These are phyloP conservation scores for Tripterygium wilfordii DNA, from an alignment of 177 flowering plant species.

Conservation along the genomic window DNA sequence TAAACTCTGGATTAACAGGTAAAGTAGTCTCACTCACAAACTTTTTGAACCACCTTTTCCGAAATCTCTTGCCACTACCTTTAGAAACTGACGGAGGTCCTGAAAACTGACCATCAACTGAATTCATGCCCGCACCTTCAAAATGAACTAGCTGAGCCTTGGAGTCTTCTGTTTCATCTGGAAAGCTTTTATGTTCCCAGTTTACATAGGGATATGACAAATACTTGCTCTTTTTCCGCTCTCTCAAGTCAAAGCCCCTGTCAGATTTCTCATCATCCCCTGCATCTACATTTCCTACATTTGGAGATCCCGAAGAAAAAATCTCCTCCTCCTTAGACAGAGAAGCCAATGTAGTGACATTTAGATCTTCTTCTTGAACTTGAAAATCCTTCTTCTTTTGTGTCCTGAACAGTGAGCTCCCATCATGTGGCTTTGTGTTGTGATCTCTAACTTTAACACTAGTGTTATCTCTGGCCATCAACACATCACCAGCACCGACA, in stretches of 20 bases:
- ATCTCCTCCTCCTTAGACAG: conserved; percentile 8
- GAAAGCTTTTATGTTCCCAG: conserved; percentile 19
- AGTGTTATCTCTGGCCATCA: background rate
- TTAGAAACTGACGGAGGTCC: conserved; percentile 25
- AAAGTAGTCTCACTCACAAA: conserved; percentile 6
- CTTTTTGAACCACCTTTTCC: conserved; percentile 24
- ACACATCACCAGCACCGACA: conserved; percentile 10
- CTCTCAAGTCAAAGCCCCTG: conserved; percentile 38
- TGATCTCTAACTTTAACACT: conserved; percentile 5
- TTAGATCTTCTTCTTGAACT: conserved; percentile 8
- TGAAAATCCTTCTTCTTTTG: conserved; percentile 15
- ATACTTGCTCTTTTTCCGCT: conserved; percentile 73
- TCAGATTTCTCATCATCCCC: conserved; percentile 13
- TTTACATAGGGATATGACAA: conserved; percentile 64
- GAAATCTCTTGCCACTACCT: conserved; percentile 26
- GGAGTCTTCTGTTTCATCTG: conserved; percentile 21
- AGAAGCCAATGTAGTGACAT: conserved; percentile 2
- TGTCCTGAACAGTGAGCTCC: conserved; percentile 13
- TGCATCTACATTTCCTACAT: conserved; percentile 13
- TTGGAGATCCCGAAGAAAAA: conserved; percentile 5
- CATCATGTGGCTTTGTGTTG: conserved; percentile 1
- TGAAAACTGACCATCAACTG: conserved; percentile 10
- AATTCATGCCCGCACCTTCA: conserved; percentile 13
- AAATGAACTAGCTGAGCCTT: conserved; percentile 12
- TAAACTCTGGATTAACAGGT: conserved; percentile 16